phyloP scores from a whole-genome alignment of 129 eudicot genomes.

The Smallanthus sonchifolius region DNA sequence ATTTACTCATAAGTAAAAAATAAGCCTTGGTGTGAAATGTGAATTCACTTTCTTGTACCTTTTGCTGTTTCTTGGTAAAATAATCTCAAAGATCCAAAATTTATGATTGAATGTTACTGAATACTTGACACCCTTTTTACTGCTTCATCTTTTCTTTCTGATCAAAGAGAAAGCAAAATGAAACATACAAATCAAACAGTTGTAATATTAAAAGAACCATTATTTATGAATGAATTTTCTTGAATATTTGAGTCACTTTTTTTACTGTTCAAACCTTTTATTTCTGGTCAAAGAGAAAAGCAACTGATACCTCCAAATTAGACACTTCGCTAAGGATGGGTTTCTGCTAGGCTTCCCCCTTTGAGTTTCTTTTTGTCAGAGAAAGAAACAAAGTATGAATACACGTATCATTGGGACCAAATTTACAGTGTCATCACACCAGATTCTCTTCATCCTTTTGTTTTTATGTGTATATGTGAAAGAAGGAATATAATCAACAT shows the following conservation, averaged over 20 bases:
- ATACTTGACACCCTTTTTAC: conserved; percentile 13
- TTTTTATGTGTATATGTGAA: conserved; percentile 32
- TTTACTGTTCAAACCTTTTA: neutral
- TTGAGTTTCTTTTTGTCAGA: conserved; percentile 37
- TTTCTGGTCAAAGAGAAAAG: conserved; percentile 35
- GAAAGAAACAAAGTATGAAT: conserved; percentile 36
- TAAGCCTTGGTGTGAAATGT: conserved; percentile 19
- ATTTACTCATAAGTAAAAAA: conserved; percentile 14
- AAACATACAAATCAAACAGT: conserved; percentile 7
- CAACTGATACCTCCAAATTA: conserved; percentile 24
- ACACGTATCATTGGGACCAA: conserved; percentile 36
- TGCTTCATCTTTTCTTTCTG: conserved; percentile 29
- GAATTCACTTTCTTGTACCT: conserved; percentile 36
- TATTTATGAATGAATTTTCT: neutral
- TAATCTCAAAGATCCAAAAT: conserved; percentile 10
- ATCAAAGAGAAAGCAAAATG: conserved; percentile 20
- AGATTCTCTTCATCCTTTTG: conserved; percentile 35
- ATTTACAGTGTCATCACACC: conserved; percentile 25
- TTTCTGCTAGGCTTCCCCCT: conserved; percentile 24
- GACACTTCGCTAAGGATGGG: conserved; percentile 29
- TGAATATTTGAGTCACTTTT: neutral
- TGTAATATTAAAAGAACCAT: conserved; percentile 3
- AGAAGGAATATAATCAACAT: conserved; percentile 10
- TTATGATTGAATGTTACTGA: conserved; percentile 10
- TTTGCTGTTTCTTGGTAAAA: conserved; percentile 27